Base-by-base conservation (phyloP, 352 stramenopile species). In the Plasmopara halstedii region DNA sequence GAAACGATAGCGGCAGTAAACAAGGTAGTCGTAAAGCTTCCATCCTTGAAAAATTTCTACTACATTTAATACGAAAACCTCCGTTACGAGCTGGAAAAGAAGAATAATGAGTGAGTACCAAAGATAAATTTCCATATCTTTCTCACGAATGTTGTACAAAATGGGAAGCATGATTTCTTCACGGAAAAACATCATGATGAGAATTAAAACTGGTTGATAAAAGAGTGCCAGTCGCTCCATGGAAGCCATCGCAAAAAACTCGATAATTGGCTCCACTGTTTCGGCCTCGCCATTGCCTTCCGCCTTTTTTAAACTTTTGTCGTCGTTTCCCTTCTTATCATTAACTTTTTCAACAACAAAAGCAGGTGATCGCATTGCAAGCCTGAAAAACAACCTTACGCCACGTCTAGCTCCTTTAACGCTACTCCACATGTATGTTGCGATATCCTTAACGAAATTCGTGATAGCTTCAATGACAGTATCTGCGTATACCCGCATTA, bases 21-120 rank as follows among this genome's bases (percentile, higher is more conserved):
- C 83, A 6, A 98, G 74, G 42, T 99, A 98, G 51, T 98, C 95
- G 48, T 97, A 97, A 5, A 98, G 92, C 60, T 98, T 98, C 95
- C 95, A 98, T 27, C 94, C 94, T 51, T 98, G 88, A 56, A 98
- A 98, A 15, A 98, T 81, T 68, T 98, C 95, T n/a, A 98, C 74
- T 4, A 91, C 74, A 54, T 97, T 91, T 22, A 98, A 83, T 26
- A 98, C 84, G 53, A 98, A 97, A 4, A 98, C 80, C 56, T 98
- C 95, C 6, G 74, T 73, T 20, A 97, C 70, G 14, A 98, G 70
- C 70, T 98, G 88, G 58, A 98, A 98, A 25, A 88, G 67, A 26
- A 98, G 83, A 33, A 98, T 97, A 32, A 98, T 88, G 10, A 98
- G 58, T 14, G 87, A 92, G 58, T 98, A 98, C 55, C 87, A 89